phyloP scores from a whole-genome alignment of 2,329 filamentous ascomycete species.

The Conoideocrella luteorostrata region DNA sequence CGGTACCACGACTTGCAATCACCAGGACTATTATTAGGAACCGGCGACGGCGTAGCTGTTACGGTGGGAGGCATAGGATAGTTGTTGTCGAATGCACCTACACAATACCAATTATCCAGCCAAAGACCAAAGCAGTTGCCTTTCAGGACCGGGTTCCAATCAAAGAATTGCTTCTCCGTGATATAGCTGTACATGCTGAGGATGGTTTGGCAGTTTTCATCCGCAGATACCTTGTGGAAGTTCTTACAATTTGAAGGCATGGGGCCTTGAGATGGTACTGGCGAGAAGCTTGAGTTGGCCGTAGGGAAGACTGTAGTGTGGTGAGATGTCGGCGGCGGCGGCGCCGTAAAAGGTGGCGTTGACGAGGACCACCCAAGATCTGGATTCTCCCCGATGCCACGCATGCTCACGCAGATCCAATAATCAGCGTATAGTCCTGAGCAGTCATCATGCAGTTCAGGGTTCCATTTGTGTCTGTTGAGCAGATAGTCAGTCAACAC shows the following conservation, averaged over 20 bases:
- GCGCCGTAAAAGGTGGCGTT: no score
- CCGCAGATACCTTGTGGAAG: background rate
- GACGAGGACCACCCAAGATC: background rate
- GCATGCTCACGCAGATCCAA: background rate
- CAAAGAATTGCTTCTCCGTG: constrained; percentile 17
- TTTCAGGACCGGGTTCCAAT: constrained; percentile 20
- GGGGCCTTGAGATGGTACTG: no score
- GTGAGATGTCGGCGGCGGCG: background rate
- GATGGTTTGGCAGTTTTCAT: background rate
- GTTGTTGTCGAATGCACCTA: no score
- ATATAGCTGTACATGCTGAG: constrained; percentile 8
- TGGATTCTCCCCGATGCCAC: background rate
- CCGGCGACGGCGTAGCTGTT: no score
- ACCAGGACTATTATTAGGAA: no score
- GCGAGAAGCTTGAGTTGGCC: no score
- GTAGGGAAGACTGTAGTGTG: background rate
- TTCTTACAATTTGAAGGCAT: no score
- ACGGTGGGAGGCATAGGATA: no score
- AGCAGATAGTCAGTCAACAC: no score
- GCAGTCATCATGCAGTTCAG: background rate
- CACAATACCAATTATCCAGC: background rate
- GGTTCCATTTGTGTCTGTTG: background rate
- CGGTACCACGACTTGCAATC: no score
- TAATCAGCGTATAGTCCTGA: background rate
- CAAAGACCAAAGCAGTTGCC: constrained; percentile 14